phyloP scores from a whole-genome alignment of 2,329 filamentous ascomycete genomes.

The Microdochium trichocladiopsis region DNA sequence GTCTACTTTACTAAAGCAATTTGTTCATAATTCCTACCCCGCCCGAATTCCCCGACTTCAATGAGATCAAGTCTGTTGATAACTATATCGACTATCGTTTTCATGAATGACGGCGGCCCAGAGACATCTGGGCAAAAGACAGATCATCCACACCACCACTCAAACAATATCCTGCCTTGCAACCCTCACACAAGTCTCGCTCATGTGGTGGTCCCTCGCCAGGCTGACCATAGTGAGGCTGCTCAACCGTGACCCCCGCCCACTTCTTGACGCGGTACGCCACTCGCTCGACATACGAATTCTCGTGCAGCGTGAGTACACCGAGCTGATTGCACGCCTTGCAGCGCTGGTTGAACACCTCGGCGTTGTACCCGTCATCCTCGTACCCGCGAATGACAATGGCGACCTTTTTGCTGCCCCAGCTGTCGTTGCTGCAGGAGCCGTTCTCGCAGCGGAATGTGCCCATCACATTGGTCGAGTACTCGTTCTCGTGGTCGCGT shows the following conservation, averaged over 20 bases:
- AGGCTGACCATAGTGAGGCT: background rate
- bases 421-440: conserved; percentile 2
- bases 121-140: background rate
- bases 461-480: conserved; percentile 11
- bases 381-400: conserved; percentile 11
- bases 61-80: too few relatives aligned
- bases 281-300: conserved; percentile 15
- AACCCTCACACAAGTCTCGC: conserved; percentile 9
- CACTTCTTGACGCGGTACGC: conserved; percentile 18
- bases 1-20: too few relatives aligned
- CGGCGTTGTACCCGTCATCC: conserved; percentile 12
- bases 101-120: background rate
- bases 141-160: background rate
- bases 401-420: conserved; percentile 9
- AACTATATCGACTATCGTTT: too few relatives aligned
- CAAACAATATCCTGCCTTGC: conserved; percentile 2
- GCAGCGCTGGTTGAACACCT: conserved; percentile 16
- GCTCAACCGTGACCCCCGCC: conserved; percentile 8
- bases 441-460: conserved; percentile 7
- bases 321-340: conserved; percentile 9
- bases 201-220: conserved; percentile 6
- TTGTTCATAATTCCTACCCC: too few relatives aligned
- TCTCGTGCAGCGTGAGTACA: conserved; percentile 8
- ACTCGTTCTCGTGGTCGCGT: background rate
- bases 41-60: too few relatives aligned